Conservation (phyloP, 2,329 filamentous ascomycete species). For the Fusarium fracticaudum region DNA sequence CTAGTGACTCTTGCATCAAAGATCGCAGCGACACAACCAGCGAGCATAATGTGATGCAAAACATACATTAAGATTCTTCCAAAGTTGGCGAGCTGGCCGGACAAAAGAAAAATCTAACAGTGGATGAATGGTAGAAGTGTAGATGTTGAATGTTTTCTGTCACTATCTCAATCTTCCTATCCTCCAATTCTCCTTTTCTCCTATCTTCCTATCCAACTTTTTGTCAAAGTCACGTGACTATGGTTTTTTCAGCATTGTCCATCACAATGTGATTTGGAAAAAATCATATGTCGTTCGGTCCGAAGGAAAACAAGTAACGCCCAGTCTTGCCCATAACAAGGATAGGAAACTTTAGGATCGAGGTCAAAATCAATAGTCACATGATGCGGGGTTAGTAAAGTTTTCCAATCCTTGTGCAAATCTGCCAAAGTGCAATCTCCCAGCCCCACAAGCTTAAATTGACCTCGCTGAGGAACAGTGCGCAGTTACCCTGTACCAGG, state of each 20-base stretch:
- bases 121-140: too few relatives aligned
- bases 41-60: too few relatives aligned
- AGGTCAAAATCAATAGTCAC: background rate
- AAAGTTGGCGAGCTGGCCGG: too few relatives aligned
- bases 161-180: too few relatives aligned
- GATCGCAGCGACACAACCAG: fast-evolving
- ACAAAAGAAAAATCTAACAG: too few relatives aligned
- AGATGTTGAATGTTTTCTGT: fast-evolving
- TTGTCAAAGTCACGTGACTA: fast-evolving
- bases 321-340: fast-evolving
- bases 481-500: background rate
- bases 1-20: too few relatives aligned
- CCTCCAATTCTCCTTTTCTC: too few relatives aligned
- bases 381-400: background rate
- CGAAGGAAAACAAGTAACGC: background rate
- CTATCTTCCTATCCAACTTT: too few relatives aligned
- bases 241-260: fast-evolving
- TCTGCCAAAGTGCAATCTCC: background rate
- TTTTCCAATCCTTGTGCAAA: background rate
- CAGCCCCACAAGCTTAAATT: background rate
- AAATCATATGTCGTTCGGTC: fast-evolving
- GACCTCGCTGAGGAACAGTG: background rate
- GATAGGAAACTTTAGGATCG: fast-evolving
- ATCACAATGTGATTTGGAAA: too few relatives aligned
- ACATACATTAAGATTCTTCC: too few relatives aligned